These are phyloP conservation scores for Mortierella hygrophila DNA, from an alignment of 192 early-diverging fungal genomes.

Conservation along the genomic window DNA sequence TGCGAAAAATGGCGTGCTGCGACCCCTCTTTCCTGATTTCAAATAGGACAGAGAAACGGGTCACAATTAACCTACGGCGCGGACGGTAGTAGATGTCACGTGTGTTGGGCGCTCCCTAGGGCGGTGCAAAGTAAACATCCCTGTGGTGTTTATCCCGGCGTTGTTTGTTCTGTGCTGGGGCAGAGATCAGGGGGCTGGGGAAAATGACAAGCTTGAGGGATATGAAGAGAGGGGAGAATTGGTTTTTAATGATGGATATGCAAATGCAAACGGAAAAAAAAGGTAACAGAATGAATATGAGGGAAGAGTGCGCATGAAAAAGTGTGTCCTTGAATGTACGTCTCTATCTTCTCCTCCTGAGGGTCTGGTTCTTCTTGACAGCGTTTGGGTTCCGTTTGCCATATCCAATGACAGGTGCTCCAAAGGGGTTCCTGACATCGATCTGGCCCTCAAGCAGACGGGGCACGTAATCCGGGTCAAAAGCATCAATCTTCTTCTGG, in stretches of 20 bases:
- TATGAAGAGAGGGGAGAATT: background rate
- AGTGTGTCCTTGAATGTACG: background rate
- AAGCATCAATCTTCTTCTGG: conserved; percentile 69
- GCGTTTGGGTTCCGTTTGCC: conserved; percentile 81
- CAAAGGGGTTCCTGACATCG: conserved; percentile 70
- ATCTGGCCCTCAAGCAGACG: conserved; percentile 60
- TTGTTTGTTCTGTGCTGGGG: background rate
- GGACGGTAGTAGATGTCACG: background rate
- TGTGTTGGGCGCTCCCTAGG: background rate
- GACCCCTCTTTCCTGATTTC: background rate
- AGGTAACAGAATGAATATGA: background rate
- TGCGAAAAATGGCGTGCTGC: conserved; percentile 20
- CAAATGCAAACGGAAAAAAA: background rate
- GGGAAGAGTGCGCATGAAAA: background rate
- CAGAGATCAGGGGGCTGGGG: background rate
- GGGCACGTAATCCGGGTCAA: conserved; percentile 78
- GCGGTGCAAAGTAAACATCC: background rate
- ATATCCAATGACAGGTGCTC: conserved; percentile 74
- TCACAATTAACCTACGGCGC: background rate
- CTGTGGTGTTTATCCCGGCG: background rate
- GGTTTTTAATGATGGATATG: background rate
- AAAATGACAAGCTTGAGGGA: background rate
- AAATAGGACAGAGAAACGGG: background rate
- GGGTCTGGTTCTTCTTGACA: conserved; percentile 53
- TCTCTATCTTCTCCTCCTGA: conserved; percentile 49